These are phyloP conservation scores for Emergomyces orientalis DNA, from an alignment of 2,329 filamentous ascomycete genomes.

Conservation along the genomic window DNA sequence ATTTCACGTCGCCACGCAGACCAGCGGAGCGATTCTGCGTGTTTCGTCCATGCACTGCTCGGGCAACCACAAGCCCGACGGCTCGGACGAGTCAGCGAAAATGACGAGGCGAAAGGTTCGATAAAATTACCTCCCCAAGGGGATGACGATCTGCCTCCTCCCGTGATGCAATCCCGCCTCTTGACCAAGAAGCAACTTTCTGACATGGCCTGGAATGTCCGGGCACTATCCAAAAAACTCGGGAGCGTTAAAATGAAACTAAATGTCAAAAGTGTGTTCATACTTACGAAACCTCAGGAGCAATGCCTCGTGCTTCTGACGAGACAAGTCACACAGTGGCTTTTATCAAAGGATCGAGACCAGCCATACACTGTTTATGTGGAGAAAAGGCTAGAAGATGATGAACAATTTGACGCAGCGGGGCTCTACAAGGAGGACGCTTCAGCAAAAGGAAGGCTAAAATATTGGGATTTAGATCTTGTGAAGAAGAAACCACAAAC, in stretches of 20 bases:
- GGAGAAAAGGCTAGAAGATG: constrained; percentile 62
- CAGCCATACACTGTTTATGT: constrained; percentile 69
- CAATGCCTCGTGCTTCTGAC: constrained; percentile 67
- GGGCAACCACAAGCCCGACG: constrained; percentile 22
- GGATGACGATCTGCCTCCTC: constrained; percentile 23
- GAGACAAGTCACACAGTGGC: constrained; percentile 67
- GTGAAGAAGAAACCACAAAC: constrained; percentile 69
- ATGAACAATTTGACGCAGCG: constrained; percentile 63
- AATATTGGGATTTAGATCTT: constrained; percentile 75
- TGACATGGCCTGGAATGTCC: constrained; percentile 94
- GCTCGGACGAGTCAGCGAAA: constrained; percentile 14
- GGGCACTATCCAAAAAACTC: constrained; percentile 77
- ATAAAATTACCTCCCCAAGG: constrained; percentile 14
- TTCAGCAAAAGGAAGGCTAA: constrained; percentile 50
- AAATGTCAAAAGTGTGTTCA: constrained; percentile 70
- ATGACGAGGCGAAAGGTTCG: constrained; percentile 18
- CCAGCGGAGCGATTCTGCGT: constrained; percentile 41
- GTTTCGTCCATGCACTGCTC: constrained; percentile 54
- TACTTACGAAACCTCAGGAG: constrained; percentile 89
- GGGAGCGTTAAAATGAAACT: constrained; percentile 75
- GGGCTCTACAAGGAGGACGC: constrained; percentile 57
- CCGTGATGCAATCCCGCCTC: constrained; percentile 56
- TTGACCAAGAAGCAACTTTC: constrained; percentile 90
- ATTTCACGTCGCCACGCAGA: constrained; percentile 27
- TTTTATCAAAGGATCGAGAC: constrained; percentile 61